Base-by-base conservation (phyloP, 352 stramenopile species). In the Pythium phragmitis region DNA sequence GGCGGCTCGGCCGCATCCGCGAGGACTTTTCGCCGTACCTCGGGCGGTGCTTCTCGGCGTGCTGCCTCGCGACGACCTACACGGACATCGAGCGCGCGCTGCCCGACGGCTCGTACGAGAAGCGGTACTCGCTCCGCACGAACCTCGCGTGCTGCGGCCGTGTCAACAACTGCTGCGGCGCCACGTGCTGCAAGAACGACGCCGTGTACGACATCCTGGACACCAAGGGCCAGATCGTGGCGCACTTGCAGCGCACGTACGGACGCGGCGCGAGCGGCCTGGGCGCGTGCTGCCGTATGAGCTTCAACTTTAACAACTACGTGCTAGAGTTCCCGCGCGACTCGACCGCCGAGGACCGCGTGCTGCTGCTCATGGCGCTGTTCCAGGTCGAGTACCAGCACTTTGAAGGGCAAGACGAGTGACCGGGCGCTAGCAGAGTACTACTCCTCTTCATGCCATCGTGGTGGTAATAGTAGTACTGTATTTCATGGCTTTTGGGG, bases 101-200 rank as follows among this genome's bases (percentile, higher is more conserved):
- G 21, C 69, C 78, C 5, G 79, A 85, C 39, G 80, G 77, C 23
- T 60, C 76, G 6, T 88, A 81, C 59, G 76, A 85, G 63, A 86
- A 73, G 48, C 65, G 65, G 43, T 89, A 85, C 65, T 68, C 68
- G 34, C 43, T 90, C 60, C 74, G 77, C 63, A 74, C 72, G 33
- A 88, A 87, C 45, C n/a, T 79, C 21, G 62, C 63, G 23, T 90
- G 81, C 65, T 86, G 79, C 42, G 78, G 77, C 21, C 77, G 77
- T 21, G 73, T 83, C 23, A 85, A 89, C 74, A 91, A 88, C 55
- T 89, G 79, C 48, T 90, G 79, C 51, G 79, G 79, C n/a, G 76
- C 67, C 13, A 87, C 79, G 26, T 89, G 79, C 63, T 81, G 62
- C 65, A 73, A 79, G 54, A 83, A 87, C 55, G 81, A 90, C 56